Evolutionary conservation across 176 grass and related monocot genomes (phyloP).

Genomic region (Poa pratensis): DNA sequence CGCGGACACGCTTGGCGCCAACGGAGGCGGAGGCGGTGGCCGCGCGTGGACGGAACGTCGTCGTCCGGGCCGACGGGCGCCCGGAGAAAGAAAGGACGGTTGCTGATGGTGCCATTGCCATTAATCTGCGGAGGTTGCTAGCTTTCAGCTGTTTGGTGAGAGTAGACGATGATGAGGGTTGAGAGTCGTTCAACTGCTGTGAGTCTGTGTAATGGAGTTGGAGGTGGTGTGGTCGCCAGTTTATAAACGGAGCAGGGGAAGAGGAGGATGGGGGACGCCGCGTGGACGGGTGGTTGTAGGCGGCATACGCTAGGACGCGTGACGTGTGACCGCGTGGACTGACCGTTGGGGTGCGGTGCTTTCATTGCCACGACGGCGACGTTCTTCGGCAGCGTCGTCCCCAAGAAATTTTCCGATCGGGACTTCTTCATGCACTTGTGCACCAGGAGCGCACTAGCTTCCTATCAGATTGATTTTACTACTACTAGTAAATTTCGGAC

Average conservation of each 20-base stretch:
- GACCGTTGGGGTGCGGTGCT: neutral
- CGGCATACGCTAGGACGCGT: neutral
- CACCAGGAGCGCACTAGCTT: too few relatives aligned
- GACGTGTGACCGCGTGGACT: neutral
- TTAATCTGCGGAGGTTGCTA: neutral
- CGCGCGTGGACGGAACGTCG: neutral
- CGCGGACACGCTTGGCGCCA: neutral
- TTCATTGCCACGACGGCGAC: neutral
- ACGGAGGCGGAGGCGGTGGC: neutral
- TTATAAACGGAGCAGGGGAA: conserved; percentile 25
- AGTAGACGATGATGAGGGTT: neutral
- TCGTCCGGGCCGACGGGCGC: neutral
- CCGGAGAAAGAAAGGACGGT: neutral
- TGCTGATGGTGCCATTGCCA: conserved; percentile 13
- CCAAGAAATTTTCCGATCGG: neutral
- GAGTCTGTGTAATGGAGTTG: neutral
- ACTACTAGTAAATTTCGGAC: neutral
- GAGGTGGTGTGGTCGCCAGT: neutral
- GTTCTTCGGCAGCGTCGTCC: neutral
- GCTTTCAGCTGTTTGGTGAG: neutral
- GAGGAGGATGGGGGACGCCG: conserved; percentile 7
- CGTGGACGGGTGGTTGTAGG: neutral
- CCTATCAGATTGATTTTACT: too few relatives aligned
- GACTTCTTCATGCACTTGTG: neutral
- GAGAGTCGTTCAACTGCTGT: neutral